Base-by-base conservation (phyloP, 129 eudicot genomes). In the Silybum marianum region DNA sequence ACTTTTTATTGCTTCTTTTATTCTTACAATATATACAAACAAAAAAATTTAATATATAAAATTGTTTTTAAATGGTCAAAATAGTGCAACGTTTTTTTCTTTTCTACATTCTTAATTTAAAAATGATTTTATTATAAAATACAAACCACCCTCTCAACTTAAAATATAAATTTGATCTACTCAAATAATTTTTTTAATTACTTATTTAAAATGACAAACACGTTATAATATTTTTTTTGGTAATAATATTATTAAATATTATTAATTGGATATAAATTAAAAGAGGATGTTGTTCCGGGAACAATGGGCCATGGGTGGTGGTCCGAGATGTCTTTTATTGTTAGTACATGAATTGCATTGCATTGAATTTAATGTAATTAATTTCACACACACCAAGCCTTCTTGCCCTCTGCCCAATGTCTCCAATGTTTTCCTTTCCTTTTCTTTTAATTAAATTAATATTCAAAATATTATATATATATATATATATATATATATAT, bases 251-350 rank as follows among this genome's bases (percentile, higher is more conserved):
- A 28, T 28, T 28, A 28, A 38, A 38, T 4, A 36, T 2, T 36
- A 36, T 5, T 36, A 36, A 32, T 32, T 32, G 36, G 36, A 32
- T 32, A 32, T 32, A 32, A 32, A 32, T 3, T 1, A 32, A 32
- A 19, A 9, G 54, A n/a, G 46, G 70, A 75, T n/a, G 60, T 4
- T 62, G 30, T 76, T 40, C 82, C 78, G 82, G 82, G 32, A 83
- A 77, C 82, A 83, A 62, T 66, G 86, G 82, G 70, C 74, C 86
- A 72, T 60, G 67, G 73, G 7, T 36, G 82, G 82, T 77, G 82
- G 82, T 83, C 82, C 82, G 60, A 77, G 65, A 62, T 39, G 69
- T 70, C 72, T 70, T 70, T 58, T 10, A 21, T 40, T 16, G 24
- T 42, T 66, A 60, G 30, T 63, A 62, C 38, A 58, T 58, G 82